phyloP scores from a whole-genome alignment of 1,284 basidiomycete species.

The Trichosporon faecale region DNA sequence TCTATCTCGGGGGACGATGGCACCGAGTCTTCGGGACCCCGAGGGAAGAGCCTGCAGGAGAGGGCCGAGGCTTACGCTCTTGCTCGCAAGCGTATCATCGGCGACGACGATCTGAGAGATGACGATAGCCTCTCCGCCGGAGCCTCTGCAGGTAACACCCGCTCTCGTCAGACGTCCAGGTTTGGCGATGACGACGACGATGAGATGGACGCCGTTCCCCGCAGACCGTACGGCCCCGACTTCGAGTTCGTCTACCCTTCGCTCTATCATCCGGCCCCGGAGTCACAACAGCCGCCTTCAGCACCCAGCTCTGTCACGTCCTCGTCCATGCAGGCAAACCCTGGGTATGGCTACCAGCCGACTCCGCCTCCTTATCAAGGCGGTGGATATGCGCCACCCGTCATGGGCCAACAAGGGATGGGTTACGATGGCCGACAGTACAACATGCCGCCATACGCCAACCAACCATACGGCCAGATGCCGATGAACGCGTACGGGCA shows the following conservation, averaged over 20 bases:
- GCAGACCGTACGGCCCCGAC: constrained; percentile 26
- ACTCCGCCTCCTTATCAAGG: background rate
- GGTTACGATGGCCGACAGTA: background rate
- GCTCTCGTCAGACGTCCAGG: constrained; percentile 22
- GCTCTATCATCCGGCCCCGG: constrained; percentile 32
- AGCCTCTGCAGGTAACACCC: constrained; percentile 14
- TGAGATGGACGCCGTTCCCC: constrained; percentile 42
- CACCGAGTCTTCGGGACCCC: constrained; percentile 18
- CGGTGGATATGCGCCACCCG: background rate
- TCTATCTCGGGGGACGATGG: constrained; percentile 26
- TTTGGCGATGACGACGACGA: constrained; percentile 31
- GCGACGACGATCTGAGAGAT: constrained; percentile 23
- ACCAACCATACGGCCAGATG: constrained; percentile 15
- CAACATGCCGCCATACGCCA: constrained; percentile 8
- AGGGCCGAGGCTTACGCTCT: constrained; percentile 42
- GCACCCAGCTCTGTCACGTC: background rate
- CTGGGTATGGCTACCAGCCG: background rate
- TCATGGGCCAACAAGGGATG: background rate
- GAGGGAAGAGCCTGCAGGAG: constrained; percentile 44
- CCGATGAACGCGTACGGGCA: constrained; percentile 15
- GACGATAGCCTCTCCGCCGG: constrained; percentile 21
- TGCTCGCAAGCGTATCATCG: constrained; percentile 43
- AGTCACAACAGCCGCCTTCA: constrained; percentile 5
- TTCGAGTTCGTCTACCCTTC: constrained; percentile 42
- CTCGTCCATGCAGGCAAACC: background rate